phyloP scores from a whole-genome alignment of 805 yeast genomes.

The Cyberlindnera xylosilytica region DNA sequence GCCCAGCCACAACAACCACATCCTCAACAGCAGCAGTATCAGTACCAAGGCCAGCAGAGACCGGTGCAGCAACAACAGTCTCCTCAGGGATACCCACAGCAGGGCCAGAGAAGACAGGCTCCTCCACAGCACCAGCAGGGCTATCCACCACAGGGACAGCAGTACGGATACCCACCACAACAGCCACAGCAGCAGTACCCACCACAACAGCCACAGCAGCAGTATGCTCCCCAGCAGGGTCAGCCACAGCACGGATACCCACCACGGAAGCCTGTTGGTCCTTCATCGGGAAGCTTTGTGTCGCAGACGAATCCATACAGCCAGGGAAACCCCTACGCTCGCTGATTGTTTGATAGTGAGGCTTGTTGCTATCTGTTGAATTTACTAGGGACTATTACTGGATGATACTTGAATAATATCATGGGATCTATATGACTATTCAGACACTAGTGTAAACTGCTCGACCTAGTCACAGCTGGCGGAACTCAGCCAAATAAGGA shows the following conservation, averaged over 20 bases:
- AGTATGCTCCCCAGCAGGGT: conserved; percentile 6
- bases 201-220: conserved; percentile 8
- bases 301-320: conserved; percentile 8
- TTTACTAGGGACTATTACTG: too few relatives aligned
- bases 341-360: conserved; percentile 3
- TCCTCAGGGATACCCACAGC: conserved; percentile 6
- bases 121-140: conserved; percentile 3
- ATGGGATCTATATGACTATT: too few relatives aligned
- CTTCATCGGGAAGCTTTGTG: conserved; percentile 9
- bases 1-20: conserved; percentile 7
- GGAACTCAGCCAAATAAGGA: too few relatives aligned
- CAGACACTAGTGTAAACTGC: too few relatives aligned
- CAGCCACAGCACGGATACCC: conserved; percentile 4
- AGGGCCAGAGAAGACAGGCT: conserved; percentile 4
- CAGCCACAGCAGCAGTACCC: conserved; percentile 8
- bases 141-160: conserved; percentile 2
- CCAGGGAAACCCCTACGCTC: conserved; percentile 18
- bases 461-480: too few relatives aligned
- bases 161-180: conserved; percentile 10
- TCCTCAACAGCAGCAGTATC: conserved; percentile 4
- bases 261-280: conserved; percentile 4
- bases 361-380: too few relatives aligned
- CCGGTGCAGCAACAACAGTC: conserved; percentile 1
- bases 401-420: too few relatives aligned
- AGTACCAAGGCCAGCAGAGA: conserved; percentile 3